Evolutionary conservation across 179 eudicot genomes (phyloP), one percentile per base, ranked within the genome.

Genomic region (Nepenthes alata): DNA sequence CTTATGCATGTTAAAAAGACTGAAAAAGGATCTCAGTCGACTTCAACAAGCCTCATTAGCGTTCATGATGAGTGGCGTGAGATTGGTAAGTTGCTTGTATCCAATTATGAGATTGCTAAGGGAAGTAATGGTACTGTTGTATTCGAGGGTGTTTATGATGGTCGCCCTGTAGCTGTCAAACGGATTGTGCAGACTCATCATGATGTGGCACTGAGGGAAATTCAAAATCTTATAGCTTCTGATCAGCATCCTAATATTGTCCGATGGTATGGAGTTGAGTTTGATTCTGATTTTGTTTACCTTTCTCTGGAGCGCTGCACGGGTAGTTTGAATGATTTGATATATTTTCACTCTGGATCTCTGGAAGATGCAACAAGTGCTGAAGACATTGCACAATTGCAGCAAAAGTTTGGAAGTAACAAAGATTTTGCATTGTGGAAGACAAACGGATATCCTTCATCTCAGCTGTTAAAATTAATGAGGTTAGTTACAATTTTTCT

Each of bases 41-140:
- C 54, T 37, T 57, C 60, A 14, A 37, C 41, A 55, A 59, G 63
- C 53, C 35, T 65, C 35, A 51, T 55, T 34, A 65, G 67, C 53
- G 67, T 56, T 41, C 59, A 67, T 38, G 59, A 47, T 35, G 72
- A 68, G 67, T 81, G 78, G 49, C 85, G 87, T 41, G 72, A 63
- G 64, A 75, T 83, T 70, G 89, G 94, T n/a, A 81, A 78, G 63
- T 62, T 86, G 67, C 55, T 70, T 56, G 72, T 82, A 13, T 70
- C 79, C 4, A 60, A 59, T 63, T 67, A 70, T 58, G 85, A 82
- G 77, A 85, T 85, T 45, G 91, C 87, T 11, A 85, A 74, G 61
- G 91, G 91, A 65, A 85, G 91, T 78, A 82, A 82, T 61, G 91
- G 91, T 8, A 85, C 91, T 3, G 57, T 80, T 69, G 87, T 85